Percentiles rank a stretch among this genome's conserved stretches.
Evolutionary conservation across 2,329 filamentous ascomycete genomes (phyloP).

Genomic region (Cryphonectria naterciae): DNA sequence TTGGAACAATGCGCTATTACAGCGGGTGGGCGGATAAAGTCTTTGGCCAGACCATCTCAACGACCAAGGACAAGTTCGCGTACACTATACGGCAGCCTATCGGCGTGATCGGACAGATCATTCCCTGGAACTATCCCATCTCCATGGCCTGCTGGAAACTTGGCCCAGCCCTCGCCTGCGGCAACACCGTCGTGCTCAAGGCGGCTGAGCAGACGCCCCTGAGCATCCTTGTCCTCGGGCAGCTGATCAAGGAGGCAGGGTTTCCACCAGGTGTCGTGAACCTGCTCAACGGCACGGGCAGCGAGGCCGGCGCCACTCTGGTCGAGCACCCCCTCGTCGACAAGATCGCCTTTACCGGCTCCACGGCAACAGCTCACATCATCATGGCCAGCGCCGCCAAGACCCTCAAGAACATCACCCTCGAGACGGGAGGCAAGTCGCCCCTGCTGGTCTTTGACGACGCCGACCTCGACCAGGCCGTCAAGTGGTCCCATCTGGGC

Average conservation of each 20-base stretch:
- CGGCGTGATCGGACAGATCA: slow-evolving; percentile 77
- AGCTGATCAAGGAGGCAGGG: slow-evolving; percentile 71
- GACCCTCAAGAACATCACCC: slow-evolving; percentile 68
- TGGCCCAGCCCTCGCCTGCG: slow-evolving; percentile 69
- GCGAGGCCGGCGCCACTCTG: slow-evolving; percentile 69
- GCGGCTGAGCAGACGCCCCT: slow-evolving; percentile 70
- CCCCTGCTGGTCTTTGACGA: slow-evolving; percentile 68
- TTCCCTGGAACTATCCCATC: slow-evolving; percentile 75
- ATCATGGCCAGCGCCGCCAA: slow-evolving; percentile 77
- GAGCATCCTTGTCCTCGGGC: slow-evolving; percentile 67
- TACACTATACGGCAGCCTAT: slow-evolving; percentile 77
- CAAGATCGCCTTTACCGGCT: slow-evolving; percentile 81
- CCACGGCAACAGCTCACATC: slow-evolving; percentile 70
- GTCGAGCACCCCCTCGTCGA: slow-evolving; percentile 70
- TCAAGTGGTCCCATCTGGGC: slow-evolving; percentile 59
- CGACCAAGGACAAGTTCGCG: slow-evolving; percentile 68
- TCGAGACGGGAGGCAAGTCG: slow-evolving; percentile 70
- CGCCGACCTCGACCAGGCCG: slow-evolving; percentile 68
- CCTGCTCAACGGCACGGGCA: slow-evolving; percentile 72
- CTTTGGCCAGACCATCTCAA: slow-evolving; percentile 75
- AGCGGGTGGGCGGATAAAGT: slow-evolving; percentile 77
- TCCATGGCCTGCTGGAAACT: slow-evolving; percentile 67
- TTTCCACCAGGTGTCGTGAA: slow-evolving; percentile 81
- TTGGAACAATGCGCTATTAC: slow-evolving; percentile 33
- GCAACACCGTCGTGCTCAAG: slow-evolving; percentile 68